phyloP scores from a whole-genome alignment of 2,329 filamentous ascomycete species.

The Lasiodiplodia gonubiensis region DNA sequence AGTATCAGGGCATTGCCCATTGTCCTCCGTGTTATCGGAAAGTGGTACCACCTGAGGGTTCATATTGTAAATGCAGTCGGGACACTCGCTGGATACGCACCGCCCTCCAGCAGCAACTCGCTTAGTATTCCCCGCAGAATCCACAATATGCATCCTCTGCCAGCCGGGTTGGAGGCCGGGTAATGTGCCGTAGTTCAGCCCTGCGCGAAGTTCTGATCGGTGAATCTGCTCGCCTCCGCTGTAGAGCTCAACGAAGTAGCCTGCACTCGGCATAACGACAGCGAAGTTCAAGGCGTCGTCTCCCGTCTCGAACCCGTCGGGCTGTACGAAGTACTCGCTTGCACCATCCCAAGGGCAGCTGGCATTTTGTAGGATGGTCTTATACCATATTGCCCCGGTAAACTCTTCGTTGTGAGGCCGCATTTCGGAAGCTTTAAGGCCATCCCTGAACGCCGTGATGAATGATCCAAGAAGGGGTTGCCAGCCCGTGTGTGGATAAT shows the following conservation, averaged over 20 bases:
- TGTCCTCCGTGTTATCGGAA: background rate
- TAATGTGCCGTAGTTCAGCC: background rate
- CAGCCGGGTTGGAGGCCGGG: background rate
- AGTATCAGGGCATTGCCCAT: background rate
- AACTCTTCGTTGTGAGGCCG: background rate
- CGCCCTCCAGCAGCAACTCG: conserved; percentile 4
- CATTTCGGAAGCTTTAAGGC: background rate
- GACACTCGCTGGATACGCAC: background rate
- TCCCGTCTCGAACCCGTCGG: background rate
- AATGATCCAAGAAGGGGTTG: conserved; percentile 46
- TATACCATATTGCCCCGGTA: background rate
- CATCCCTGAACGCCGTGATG: conserved; percentile 43
- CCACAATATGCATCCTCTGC: background rate
- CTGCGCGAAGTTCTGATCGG: background rate
- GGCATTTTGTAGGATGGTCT: background rate
- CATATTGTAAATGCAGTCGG: conserved; percentile 3
- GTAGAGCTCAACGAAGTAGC: background rate
- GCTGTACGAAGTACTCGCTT: background rate
- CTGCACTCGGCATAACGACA: background rate
- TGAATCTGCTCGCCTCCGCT: background rate
- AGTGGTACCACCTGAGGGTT: background rate
- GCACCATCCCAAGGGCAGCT: background rate
- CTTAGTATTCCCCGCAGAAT: background rate
- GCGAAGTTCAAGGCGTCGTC: background rate
- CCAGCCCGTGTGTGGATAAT: conserved; percentile 41